Evolutionary conservation across 192 early-diverging fungal genomes (phyloP), one percentile per base, ranked within the genome.

Genomic region (Backusella tuberculispora): DNA sequence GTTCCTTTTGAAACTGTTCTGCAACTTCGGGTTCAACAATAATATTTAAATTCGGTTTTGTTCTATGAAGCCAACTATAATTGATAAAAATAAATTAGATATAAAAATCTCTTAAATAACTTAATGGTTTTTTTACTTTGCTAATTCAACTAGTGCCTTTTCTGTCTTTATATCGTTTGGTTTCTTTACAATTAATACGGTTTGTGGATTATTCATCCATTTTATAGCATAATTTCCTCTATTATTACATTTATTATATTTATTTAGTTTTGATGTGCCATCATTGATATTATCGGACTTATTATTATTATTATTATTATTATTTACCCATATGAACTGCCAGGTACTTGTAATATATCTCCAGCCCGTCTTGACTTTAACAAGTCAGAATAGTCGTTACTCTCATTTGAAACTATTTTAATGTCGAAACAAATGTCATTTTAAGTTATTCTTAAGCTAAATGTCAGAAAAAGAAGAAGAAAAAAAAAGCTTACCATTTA

Each of bases 171-270:
- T 74, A 73, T 93, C 93, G 50, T 90, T 76, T 26, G 90, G 91
- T 80, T 97, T 97, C 74, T 93, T 94, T 60, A 96, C 84, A 50
- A 97, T 87, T 26, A 97, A 83, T 12, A 95, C 88, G 0, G 85
- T 93, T 29, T 89, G 83, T 8, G 96, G 94, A 13, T 79, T 82
- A 0, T 86, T 71, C n/a, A 72, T 74, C 92, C 92, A 94, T 26
- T 81, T 72, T 26, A 90, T 56, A 40, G 69, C 78, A 48, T 84
- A 87, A 19, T 83, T 85, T 60, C 85, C 85, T 38, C 88, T 89
- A 65, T 53, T 43, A 46, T 50, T 46, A 46, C 38, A 65, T 12
- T 4, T 8, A 38, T 10, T 69, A 14, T 46, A 65, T 12, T 4
- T 8, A 38, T 10, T 69, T 8, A 21, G 47, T 24, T 60, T 34